Conservation (phyloP, 768 basidiomycete species). For the Hysterangium stoloniferum region DNA sequence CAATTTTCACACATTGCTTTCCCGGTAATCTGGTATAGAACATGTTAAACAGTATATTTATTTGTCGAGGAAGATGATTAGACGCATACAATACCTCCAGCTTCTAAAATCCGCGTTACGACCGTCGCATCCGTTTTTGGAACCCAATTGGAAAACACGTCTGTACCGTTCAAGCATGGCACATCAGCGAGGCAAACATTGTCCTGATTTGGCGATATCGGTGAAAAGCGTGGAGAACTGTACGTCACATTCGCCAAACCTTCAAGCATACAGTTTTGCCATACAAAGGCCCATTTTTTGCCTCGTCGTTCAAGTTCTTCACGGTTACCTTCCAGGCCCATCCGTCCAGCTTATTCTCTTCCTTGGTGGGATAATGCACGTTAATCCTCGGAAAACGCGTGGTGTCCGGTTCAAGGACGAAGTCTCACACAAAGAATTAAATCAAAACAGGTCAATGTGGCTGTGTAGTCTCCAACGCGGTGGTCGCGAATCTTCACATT, state of each 20-base stretch:
- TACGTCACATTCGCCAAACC: background rate
- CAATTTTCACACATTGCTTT: constrained; percentile 33
- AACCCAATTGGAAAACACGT: constrained; percentile 26
- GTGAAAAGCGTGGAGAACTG: background rate
- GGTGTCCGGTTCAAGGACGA: constrained; percentile 15
- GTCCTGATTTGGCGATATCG: constrained; percentile 18
- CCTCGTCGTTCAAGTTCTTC: constrained; percentile 18
- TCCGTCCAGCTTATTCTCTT: constrained; percentile 26
- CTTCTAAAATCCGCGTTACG: constrained; percentile 35
- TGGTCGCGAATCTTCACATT: constrained; percentile 1
- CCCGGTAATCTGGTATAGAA: constrained; percentile 21
- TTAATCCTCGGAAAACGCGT: constrained; percentile 20
- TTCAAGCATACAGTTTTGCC: constrained; percentile 36
- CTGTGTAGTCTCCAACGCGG: constrained; percentile 6
- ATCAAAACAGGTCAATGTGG: background rate
- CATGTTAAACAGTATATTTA: too few species aligned
- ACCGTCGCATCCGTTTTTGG: constrained; percentile 36
- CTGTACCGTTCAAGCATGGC: constrained; percentile 35
- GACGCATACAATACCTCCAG: constrained; percentile 26
- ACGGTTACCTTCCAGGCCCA: constrained; percentile 32
- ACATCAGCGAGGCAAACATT: constrained; percentile 33
- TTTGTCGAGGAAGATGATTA: too few species aligned
- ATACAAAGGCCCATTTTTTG: constrained; percentile 22
- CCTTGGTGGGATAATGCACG: constrained; percentile 16
- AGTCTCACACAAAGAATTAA: constrained; percentile 13